Base-by-base conservation (phyloP, 148 eudicot genomes). In the Rhododendron kiyosumense region DNA sequence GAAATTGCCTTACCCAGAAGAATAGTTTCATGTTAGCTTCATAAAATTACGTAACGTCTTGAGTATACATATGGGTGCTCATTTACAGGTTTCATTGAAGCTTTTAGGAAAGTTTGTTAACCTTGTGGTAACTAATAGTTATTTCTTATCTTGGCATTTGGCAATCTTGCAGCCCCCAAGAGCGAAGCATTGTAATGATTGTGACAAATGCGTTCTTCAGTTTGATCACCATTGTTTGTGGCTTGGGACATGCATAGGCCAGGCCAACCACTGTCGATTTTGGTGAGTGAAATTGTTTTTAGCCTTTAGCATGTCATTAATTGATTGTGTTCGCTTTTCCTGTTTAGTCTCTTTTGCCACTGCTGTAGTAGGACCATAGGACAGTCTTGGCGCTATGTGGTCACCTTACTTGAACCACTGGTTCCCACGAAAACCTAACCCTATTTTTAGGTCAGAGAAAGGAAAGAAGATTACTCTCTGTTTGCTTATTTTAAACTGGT, bases 201-300 rank as follows among this genome's bases (percentile, higher is more conserved):
- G 99, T 89, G 98, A 95, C 89, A 95, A 88, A 88, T 97, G 99
- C 52, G 95, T 97, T 83, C 98, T 97, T 91, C 99, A 97, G 88
- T 97, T 97, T 89, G 99, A 97, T 89, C 99, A 97, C 91, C 99
- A 97, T 84, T 97, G 99, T 91, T 96, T 93, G 88, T 97, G 99
- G 99, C 96, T 97, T 85, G 99, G 99, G 83, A 95, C 96, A 51
- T 97, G 99, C 92, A 88, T 97, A 84, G 99, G 99, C 67, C 98
- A 93, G 93, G 94, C 93, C 34, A 97, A 97, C 87, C 99, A 97
- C 88, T 93, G 99, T 86, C 93, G 94, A 49, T 97, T 97, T 91
- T 97, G 99, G 99, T 95, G 86, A 90, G 97, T 91, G 22, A 76
- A 80, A 73, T 38, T 61, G 12, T 7, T 82, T 41, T 11, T 12